Conservation (phyloP, 192 early-diverging fungal genomes). For the Rhizophagus sp. region DNA sequence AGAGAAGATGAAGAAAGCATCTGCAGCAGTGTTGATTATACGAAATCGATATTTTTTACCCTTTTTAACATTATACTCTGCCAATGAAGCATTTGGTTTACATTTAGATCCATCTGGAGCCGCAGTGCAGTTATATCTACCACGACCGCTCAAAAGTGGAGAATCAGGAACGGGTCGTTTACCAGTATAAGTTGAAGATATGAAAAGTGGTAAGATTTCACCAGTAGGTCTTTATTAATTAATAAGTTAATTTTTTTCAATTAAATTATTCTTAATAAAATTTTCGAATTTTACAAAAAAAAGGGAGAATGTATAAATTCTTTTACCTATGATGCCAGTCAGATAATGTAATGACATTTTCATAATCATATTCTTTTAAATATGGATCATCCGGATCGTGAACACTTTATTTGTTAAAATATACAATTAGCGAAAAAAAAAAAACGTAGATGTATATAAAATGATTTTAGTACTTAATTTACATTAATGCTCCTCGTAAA, state of each 20-base stretch:
- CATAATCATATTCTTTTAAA: constrained; percentile 33
- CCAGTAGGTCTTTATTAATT: no score
- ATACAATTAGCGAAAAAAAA: no score
- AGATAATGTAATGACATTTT: constrained; percentile 35
- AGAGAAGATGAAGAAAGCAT: constrained; percentile 34
- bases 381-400: constrained; percentile 36
- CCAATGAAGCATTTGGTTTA: background rate
- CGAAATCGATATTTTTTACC: constrained; percentile 37
- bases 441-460: no score
- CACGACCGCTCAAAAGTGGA: constrained; percentile 30
- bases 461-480: background rate
- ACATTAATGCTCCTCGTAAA: constrained; percentile 13
- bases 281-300: no score
- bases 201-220: no score
- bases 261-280: no score
- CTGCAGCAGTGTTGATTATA: constrained; percentile 34
- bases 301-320: no score
- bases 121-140: constrained; percentile 28
- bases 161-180: constrained; percentile 15
- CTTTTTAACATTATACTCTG: constrained; percentile 28
- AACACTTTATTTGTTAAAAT: background rate
- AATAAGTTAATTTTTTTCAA: no score
- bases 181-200: no score
- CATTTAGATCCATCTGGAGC: constrained; percentile 33
- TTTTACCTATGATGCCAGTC: constrained; percentile 33